A percentile compares a stretch with the other conserved stretches of the same genome.
phyloP scores from a whole-genome alignment of 176 grass and related monocot species.

The Rhynchospora breviuscula region DNA sequence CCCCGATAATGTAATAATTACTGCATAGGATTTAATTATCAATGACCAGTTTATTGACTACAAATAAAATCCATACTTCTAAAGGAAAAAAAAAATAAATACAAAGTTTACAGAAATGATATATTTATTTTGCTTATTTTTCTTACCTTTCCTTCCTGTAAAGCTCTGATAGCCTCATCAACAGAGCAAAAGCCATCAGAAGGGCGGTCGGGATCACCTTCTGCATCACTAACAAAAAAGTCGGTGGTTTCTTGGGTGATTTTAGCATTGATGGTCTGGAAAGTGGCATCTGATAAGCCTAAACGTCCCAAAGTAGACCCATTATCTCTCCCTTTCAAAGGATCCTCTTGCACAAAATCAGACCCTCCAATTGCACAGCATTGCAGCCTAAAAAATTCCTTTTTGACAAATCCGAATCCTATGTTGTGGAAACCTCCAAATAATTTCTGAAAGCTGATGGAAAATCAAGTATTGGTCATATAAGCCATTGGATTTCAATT shows the following conservation, averaged over 20 bases:
- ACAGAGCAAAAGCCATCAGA: constrained; percentile 69
- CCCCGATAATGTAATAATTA: background rate
- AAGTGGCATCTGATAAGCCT: constrained; percentile 31
- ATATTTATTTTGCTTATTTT: background rate
- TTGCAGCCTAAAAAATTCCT: constrained; percentile 39
- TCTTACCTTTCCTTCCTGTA: constrained; percentile 62
- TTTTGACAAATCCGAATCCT: constrained; percentile 55
- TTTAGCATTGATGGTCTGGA: constrained; percentile 64
- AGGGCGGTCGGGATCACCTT: constrained; percentile 73
- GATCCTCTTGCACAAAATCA: constrained; percentile 26
- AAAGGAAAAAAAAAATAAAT: background rate
- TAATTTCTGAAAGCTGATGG: constrained; percentile 48
- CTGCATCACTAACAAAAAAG: constrained; percentile 87
- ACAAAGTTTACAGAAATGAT: background rate
- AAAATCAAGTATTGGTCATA: background rate
- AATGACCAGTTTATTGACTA: background rate
- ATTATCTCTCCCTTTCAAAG: constrained; percentile 45
- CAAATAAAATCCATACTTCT: too few species aligned
- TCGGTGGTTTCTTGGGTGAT: constrained; percentile 76
- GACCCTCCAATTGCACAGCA: constrained; percentile 41
- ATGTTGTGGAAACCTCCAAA: constrained; percentile 34
- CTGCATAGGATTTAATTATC: too few species aligned
- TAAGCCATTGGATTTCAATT: background rate
- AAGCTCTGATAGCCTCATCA: constrained; percentile 54
- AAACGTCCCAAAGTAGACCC: constrained; percentile 44